These are phyloP conservation scores for Aspergillus tamarii DNA, from an alignment of 2,329 filamentous ascomycete species.

Conservation along the genomic window DNA sequence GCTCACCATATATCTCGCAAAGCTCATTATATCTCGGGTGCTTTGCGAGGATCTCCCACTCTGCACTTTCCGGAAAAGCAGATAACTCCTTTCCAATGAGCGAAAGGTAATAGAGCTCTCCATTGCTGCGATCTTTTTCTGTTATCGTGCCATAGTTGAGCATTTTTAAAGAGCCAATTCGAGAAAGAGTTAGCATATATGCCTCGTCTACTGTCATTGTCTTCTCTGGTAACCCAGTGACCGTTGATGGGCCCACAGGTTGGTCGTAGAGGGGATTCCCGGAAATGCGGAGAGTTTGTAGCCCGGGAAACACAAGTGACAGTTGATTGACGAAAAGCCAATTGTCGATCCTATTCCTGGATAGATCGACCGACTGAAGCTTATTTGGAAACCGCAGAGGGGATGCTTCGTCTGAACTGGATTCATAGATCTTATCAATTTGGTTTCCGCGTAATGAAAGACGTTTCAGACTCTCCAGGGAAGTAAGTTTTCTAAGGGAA, in stretches of 20 bases:
- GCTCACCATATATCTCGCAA: constrained; percentile 75
- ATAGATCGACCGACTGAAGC: constrained; percentile 71
- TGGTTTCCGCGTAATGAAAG: constrained; percentile 74
- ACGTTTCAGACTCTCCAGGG: constrained; percentile 55
- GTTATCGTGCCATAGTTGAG: constrained; percentile 67
- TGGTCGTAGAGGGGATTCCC: constrained; percentile 82
- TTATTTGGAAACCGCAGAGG: constrained; percentile 56
- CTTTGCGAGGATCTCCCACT: constrained; percentile 56
- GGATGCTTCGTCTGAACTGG: constrained; percentile 28
- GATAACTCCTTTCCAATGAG: constrained; percentile 77
- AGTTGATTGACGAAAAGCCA: constrained; percentile 79
- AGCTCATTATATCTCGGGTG: constrained; percentile 76
- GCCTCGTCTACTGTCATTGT: constrained; percentile 69
- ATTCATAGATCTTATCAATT: constrained; percentile 56
- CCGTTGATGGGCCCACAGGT: constrained; percentile 33
- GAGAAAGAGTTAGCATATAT: constrained; percentile 84
- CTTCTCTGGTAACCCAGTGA: constrained; percentile 44
- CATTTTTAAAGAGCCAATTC: constrained; percentile 66
- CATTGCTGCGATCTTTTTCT: constrained; percentile 75
- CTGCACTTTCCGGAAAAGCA: constrained; percentile 44
- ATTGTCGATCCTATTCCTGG: constrained; percentile 68
- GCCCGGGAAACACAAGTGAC: constrained; percentile 68
- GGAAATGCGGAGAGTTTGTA: constrained; percentile 75
- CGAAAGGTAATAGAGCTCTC: constrained; percentile 90
- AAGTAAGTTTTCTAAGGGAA: constrained; percentile 52